phyloP scores from a whole-genome alignment of 192 early-diverging fungal species.

The Entrophospora sp. region DNA sequence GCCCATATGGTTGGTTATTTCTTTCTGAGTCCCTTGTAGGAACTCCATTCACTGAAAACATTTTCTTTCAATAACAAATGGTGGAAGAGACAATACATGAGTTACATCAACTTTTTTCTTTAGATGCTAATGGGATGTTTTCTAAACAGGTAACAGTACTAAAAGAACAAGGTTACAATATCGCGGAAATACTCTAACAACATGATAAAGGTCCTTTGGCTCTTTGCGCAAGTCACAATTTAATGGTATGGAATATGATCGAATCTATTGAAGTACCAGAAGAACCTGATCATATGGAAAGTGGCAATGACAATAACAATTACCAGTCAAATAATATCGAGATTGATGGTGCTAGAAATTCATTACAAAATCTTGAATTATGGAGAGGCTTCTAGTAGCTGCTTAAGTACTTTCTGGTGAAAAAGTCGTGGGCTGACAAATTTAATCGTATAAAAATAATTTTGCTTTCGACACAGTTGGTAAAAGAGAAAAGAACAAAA shows the following conservation, averaged over 20 bases:
- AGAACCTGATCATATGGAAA: background rate
- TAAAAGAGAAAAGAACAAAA: background rate
- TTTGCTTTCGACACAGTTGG: background rate
- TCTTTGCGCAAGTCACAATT: conserved; percentile 34
- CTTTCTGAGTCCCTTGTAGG: conserved; percentile 54
- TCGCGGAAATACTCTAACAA: conserved; percentile 60
- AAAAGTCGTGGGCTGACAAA: background rate
- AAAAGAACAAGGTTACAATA: conserved; percentile 80
- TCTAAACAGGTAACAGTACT: conserved; percentile 71
- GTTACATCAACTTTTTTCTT: conserved; percentile 52
- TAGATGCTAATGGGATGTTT: conserved; percentile 78
- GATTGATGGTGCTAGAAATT: no score
- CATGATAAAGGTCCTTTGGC: conserved; percentile 44
- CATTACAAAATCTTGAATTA: no score
- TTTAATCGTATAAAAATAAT: conserved; percentile 6
- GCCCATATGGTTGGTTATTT: conserved; percentile 85
- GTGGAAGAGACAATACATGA: conserved; percentile 73
- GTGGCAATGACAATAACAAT: background rate
- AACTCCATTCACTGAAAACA: conserved; percentile 59
- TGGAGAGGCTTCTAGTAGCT: no score
- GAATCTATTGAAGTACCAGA: conserved; percentile 21
- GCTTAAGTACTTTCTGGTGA: no score
- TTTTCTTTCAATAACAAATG: conserved; percentile 59
- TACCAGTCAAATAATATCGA: no score
- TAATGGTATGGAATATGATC: conserved; percentile 44